These are phyloP conservation scores for Russula sp. DNA, from an alignment of 768 basidiomycete species.

Conservation along the genomic window DNA sequence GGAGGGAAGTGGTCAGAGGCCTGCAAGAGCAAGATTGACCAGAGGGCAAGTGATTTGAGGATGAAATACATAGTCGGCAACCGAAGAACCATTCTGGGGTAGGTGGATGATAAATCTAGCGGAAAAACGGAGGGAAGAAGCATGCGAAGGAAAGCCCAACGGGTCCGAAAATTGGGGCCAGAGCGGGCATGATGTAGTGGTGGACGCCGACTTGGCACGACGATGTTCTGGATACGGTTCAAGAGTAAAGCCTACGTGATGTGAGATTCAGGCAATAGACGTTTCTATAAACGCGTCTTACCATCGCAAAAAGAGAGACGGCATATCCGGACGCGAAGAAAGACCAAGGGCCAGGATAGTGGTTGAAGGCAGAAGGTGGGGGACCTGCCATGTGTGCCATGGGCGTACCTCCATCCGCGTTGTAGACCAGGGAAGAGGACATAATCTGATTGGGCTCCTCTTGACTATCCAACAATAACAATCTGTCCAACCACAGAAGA, in stretches of 20 bases:
- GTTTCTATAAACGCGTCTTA: constrained; percentile 25
- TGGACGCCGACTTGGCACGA: constrained; percentile 52
- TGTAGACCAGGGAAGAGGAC: neutral
- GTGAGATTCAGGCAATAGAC: neutral
- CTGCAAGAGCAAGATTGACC: constrained; percentile 54
- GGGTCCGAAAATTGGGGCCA: constrained; percentile 15
- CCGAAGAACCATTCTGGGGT: constrained; percentile 52
- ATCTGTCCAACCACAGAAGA: constrained; percentile 4
- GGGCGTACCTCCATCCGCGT: constrained; percentile 5
- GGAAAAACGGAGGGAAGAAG: constrained; percentile 46
- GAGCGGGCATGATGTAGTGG: constrained; percentile 25
- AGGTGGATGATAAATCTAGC: constrained; percentile 51
- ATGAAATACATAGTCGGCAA: constrained; percentile 58
- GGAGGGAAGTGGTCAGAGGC: constrained; percentile 38
- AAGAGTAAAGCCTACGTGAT: constrained; percentile 51
- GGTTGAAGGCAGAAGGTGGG: constrained; percentile 18
- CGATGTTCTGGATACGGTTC: constrained; percentile 72
- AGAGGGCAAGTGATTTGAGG: constrained; percentile 47
- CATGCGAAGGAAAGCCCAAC: constrained; percentile 23
- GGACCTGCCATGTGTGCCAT: constrained; percentile 10
- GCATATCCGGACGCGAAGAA: constrained; percentile 74
- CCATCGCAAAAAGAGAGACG: constrained; percentile 58
- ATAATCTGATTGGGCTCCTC: neutral
- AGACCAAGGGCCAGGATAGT: constrained; percentile 55
- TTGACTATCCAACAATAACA: constrained; percentile 10